Evolutionary conservation across 2,329 filamentous ascomycete genomes (phyloP), one percentile per base, ranked within the genome.

Genomic region (Lecanicillium sp.): DNA sequence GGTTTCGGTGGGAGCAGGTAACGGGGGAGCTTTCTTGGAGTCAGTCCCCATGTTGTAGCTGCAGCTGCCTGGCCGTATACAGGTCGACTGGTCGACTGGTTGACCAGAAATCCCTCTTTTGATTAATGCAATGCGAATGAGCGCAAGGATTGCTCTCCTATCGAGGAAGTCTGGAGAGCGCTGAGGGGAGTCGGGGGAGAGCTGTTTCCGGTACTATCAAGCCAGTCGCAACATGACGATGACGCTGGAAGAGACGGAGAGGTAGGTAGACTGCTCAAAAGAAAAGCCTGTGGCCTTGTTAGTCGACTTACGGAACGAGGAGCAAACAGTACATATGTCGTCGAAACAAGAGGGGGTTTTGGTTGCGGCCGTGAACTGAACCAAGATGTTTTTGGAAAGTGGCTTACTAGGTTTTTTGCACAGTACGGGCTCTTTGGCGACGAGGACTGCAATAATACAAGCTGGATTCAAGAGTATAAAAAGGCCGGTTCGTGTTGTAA

Each of bases 1-100:
- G 56, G 82, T 82, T 62, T 86, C 83, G 57, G 85, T 90, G 48
- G 85, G 85, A 53, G 82, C 82, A 56, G 85, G 85, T 55, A 89
- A 71, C 53, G 83, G 83, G 58, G 78, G 78, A 51, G 68, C 59
- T 55, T 65, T 74, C 56, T 68, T 74, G 44, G 63, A 65, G 50
- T 75, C 71, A 59, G 66, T 62, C 57, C 68, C 73, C 73, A 77
- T 42, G 31, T 75, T 49, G 62, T 7, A 25, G 22, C 22, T 25
- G 22, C 22, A 7, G 22, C 6, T 11, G 22, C 22, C 22, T 25
- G 22, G 7, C 7, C 6, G 22, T 25, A 11, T 25, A 25, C 22
- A 25, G 22, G 7, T 11, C 22, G 11, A 25, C 22, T 25, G 22
- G 22, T 25, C 22, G 22, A 11, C 22, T 25, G 7, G 22, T 25